These are phyloP conservation scores for Clathrus columnatus DNA, from an alignment of 768 basidiomycete genomes.

Conservation along the genomic window DNA sequence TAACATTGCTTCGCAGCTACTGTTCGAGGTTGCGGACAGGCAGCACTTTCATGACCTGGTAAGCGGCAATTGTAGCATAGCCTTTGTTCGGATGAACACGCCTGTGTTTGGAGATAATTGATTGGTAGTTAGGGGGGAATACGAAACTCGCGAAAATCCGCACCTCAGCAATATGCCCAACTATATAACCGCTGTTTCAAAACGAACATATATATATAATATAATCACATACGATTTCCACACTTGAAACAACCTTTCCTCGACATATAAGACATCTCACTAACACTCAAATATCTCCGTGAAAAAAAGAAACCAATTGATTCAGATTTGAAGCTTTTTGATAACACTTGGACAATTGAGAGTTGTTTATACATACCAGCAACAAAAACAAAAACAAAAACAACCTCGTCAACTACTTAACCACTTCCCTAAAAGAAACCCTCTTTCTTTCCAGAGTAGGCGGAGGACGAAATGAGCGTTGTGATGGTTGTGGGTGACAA, in stretches of 20 bases:
- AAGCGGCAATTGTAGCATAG: conserved; percentile 94
- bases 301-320: not conserved
- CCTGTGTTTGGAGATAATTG: conserved; percentile 3
- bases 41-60: conserved; percentile 87
- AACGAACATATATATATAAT: conserved; percentile 12
- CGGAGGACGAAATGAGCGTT: conserved; percentile 8
- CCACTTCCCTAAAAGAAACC: conserved; percentile 8
- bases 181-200: conserved; percentile 30
- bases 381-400: not conserved
- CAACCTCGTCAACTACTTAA: conserved; percentile 4
- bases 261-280: conserved; percentile 25
- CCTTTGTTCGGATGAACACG: conserved; percentile 75
- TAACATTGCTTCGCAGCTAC: conserved; percentile 88
- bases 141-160: no score
- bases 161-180: conserved; percentile 92
- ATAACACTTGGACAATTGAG: not conserved
- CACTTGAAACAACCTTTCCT: conserved; percentile 92
- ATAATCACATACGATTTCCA: conserved; percentile 57
- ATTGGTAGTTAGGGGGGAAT: not conserved
- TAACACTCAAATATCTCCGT: not conserved
- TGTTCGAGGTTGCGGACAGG: conserved; percentile 76
- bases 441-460: conserved; percentile 9
- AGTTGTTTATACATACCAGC: not conserved
- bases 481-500: not conserved
- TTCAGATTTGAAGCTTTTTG: not conserved